Conservation (phyloP, 2,329 filamentous ascomycete species). For the Phaeosphaeriaceae sp. region DNA sequence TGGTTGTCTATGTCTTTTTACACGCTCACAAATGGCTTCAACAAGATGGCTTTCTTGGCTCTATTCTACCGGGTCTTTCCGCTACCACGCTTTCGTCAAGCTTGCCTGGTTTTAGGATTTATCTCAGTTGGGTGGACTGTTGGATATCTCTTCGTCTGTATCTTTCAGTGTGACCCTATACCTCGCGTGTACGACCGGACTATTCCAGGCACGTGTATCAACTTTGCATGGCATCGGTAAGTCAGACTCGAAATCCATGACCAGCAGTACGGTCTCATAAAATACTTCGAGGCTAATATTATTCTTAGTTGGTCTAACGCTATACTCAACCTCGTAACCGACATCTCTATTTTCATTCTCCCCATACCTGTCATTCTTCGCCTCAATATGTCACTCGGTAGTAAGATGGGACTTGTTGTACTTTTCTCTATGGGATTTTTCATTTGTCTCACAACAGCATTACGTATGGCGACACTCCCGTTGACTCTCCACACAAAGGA, state of each 20-base stretch:
- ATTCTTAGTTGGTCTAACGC: constrained; percentile 28
- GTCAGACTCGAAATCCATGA: background rate
- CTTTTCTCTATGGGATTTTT: constrained; percentile 37
- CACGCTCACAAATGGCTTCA: constrained; percentile 30
- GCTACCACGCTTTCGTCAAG: constrained; percentile 19
- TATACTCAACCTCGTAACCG: constrained; percentile 25
- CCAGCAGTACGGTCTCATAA: background rate
- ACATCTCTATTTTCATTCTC: constrained; percentile 28
- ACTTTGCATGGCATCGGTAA: constrained; percentile 29
- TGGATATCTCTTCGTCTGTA: constrained; percentile 21
- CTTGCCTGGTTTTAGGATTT: constrained; percentile 20
- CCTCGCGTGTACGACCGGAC: constrained; percentile 18
- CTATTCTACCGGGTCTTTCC: constrained; percentile 35
- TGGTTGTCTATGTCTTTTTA: constrained; percentile 33
- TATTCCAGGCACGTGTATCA: constrained; percentile 27
- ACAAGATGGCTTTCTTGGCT: constrained; percentile 33
- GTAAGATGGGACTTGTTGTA: constrained; percentile 23
- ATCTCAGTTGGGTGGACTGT: constrained; percentile 24
- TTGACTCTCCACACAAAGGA: constrained; percentile 22
- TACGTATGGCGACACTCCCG: constrained; percentile 35
- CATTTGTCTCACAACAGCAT: constrained; percentile 31
- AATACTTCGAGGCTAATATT: background rate
- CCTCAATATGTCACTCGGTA: constrained; percentile 29
- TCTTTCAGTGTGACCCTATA: constrained; percentile 32
- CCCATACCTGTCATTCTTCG: constrained; percentile 27